Evolutionary conservation across 768 basidiomycete species (phyloP).

Genomic region (Porphyrellus cyaneotinctus): DNA sequence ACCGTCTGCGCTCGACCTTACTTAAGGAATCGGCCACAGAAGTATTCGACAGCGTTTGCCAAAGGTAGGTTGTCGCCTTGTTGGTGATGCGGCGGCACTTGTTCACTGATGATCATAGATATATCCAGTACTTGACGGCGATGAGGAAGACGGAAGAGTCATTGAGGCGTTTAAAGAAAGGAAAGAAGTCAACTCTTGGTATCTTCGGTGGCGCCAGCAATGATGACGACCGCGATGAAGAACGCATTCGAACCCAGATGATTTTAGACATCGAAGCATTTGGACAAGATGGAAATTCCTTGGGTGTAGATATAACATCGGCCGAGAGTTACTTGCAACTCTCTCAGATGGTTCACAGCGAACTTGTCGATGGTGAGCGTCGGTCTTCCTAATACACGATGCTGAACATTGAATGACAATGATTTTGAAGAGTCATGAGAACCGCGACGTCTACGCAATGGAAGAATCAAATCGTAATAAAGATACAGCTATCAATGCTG

Average conservation of each 20-base stretch:
- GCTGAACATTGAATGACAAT: neutral
- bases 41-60: constrained; percentile 69
- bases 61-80: constrained; percentile 41
- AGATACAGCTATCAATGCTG: constrained; percentile 22
- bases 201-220: constrained; percentile 62
- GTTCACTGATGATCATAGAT: constrained; percentile 42
- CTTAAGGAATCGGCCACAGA: constrained; percentile 50
- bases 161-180: constrained; percentile 79
- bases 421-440: constrained; percentile 14
- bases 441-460: neutral
- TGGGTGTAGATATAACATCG: constrained; percentile 60
- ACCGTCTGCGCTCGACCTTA: constrained; percentile 51
- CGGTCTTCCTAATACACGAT: neutral
- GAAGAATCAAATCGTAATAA: constrained; percentile 1
- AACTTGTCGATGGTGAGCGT: constrained; percentile 33
- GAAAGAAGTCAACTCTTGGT: constrained; percentile 74
- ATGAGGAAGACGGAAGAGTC: constrained; percentile 95
- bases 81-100: neutral
- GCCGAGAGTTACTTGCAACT: constrained; percentile 53
- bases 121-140: constrained; percentile 70
- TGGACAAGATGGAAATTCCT: constrained; percentile 64
- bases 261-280: constrained; percentile 82
- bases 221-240: constrained; percentile 78
- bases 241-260: constrained; percentile 81
- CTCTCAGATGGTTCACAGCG: constrained; percentile 55